Evolutionary conservation across 495 filamentous ascomycete genomes (phyloP), one percentile per base, ranked within the genome.

Genomic region (Staphylotrichum tortipilum): DNA sequence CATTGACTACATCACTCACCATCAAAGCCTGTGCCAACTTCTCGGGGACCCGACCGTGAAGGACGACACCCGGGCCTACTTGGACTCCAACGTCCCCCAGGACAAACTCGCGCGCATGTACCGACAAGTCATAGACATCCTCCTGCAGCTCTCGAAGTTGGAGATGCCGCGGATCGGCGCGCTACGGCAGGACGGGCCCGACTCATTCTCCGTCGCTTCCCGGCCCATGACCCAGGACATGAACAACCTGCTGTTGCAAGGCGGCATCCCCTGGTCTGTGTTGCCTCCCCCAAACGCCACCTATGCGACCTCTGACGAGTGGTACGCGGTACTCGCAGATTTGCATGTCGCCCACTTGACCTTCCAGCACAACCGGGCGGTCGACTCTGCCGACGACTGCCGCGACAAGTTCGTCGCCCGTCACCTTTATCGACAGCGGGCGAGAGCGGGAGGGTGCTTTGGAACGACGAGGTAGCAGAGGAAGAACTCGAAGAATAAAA

Each of bases 1-100:
- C 34, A 72, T 74, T 61, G 65, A 73, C 11, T 71, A 71, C 50
- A 58, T 74, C 19, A 53, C 68, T 7, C 58, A 72, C 49, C 26
- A 58, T 4, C 44, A 39, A 15, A 61, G 39, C 7, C 60, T 75
- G 45, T 56, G 52, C n/a, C 44, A 60, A 7, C 55, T 56, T 7
- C 60, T 75, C 1, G 49, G 54, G 0, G 65, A 56, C 2, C 67
- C 64, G 6, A 55, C 41, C 17, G 15, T 26, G 7, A 23, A 35
- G 18, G 34, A 52, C 1, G 43, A 22, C 26, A 35, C 50, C 12
- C n/a, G 9, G 3, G 47, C 62, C 2, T 22, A 42, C 34, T 42
- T 75, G 17, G 52, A 74, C 52, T 59, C 60, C 4, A 40, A 62
- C 24, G 51, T 69, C 14, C 47, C 52, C 39, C 48, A 62, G 22